Conservation (phyloP, 257 asterid species). For the Solanum corneliomulleri region DNA sequence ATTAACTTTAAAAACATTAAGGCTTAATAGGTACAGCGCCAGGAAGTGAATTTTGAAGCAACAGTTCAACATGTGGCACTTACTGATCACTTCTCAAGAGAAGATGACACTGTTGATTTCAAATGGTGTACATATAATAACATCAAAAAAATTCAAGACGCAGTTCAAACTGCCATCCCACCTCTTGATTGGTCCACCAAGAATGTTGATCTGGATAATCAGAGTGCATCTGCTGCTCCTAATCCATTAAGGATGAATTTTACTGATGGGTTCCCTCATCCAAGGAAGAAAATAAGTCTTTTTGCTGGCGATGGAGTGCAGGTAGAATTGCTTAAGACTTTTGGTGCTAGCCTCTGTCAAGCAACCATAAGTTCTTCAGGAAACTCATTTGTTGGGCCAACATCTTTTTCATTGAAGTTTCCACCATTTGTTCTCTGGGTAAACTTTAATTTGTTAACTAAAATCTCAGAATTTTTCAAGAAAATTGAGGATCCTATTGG, state of each 20-base stretch:
- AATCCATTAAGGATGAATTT: conserved; percentile 20
- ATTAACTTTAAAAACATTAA: conserved; percentile 22
- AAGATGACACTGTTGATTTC: conserved; percentile 18
- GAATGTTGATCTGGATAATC: conserved; percentile 16
- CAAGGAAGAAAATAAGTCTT: conserved; percentile 15
- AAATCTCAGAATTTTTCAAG: conserved; percentile 31
- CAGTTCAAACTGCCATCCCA: conserved; percentile 55
- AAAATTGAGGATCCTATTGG: conserved; percentile 32
- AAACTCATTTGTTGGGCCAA: conserved; percentile 36
- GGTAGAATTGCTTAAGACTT: conserved; percentile 63
- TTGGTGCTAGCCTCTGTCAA: conserved; percentile 46
- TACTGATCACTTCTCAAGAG: conserved; percentile 46
- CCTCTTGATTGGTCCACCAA: conserved; percentile 26
- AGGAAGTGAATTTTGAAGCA: conserved; percentile 54
- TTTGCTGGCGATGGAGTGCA: conserved; percentile 28
- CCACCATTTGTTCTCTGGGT: conserved; percentile 76
- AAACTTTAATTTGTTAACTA: conserved; percentile 39
- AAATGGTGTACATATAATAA: conserved; percentile 11
- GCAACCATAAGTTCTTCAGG: conserved; percentile 44
- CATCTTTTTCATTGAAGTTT: conserved; percentile 56
- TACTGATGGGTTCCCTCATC: conserved; percentile 24
- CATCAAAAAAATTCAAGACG: conserved; percentile 52
- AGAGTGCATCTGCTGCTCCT: conserved; percentile 13
- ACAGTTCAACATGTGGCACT: conserved; percentile 58
- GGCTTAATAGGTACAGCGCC: conserved; percentile 60